Conservation (phyloP, 352 stramenopile species). For the Phytophthora palmivora region DNA sequence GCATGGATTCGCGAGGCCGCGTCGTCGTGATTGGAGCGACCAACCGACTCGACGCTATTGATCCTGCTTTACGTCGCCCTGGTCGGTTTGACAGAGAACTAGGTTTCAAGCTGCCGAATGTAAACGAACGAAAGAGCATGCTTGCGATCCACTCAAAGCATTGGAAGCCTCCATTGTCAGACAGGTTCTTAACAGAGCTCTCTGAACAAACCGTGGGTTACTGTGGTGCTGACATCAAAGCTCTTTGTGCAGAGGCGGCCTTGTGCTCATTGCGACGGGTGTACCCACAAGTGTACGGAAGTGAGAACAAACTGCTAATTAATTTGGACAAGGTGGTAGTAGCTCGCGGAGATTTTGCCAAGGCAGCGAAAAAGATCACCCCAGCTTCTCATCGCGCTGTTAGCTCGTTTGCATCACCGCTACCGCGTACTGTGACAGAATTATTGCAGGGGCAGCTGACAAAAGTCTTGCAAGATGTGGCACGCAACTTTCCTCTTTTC, state of each 20-base stretch:
- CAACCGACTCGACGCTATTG: constrained; percentile 96
- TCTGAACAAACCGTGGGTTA: constrained; percentile 89
- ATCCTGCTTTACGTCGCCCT: constrained; percentile 94
- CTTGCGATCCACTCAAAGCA: constrained; percentile 88
- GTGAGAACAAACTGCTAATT: constrained; percentile 80
- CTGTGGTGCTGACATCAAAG: constrained; percentile 93
- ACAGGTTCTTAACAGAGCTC: constrained; percentile 75
- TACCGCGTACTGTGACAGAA: constrained; percentile 65
- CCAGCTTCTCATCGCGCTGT: constrained; percentile 77
- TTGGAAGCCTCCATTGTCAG: constrained; percentile 82
- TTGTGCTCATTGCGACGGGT: constrained; percentile 87
- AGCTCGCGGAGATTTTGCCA: constrained; percentile 70
- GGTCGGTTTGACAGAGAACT: constrained; percentile 94
- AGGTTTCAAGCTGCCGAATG: constrained; percentile 89
- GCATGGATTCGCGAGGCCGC: constrained; percentile 83
- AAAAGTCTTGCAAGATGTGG: constrained; percentile 52
- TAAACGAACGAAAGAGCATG: constrained; percentile 84
- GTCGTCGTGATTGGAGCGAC: constrained; percentile 99
- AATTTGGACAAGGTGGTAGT: constrained; percentile 79
- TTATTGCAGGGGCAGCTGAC: constrained; percentile 51
- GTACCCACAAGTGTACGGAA: constrained; percentile 90
- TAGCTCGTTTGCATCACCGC: constrained; percentile 74
- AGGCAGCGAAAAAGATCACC: constrained; percentile 83
- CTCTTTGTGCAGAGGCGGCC: constrained; percentile 89
- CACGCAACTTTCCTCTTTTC: constrained; percentile 69